Evolutionary conservation across 495 filamentous ascomycete genomes (phyloP), one percentile per base, ranked within the genome.

Genomic region (Evernia prunastri): DNA sequence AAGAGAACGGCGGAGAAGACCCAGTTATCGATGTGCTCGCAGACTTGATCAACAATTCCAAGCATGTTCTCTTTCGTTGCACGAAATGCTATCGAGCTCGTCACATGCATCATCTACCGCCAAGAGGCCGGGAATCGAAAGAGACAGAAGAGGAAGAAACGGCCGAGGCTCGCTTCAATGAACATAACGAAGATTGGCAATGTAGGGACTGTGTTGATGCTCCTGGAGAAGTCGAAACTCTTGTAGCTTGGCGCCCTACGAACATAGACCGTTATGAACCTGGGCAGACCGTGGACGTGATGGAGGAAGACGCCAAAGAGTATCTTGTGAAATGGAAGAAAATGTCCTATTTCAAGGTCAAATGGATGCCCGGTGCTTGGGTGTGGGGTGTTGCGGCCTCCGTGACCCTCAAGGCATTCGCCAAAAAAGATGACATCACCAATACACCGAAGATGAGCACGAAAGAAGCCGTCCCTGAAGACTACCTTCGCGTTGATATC

Each of bases 311-410:
- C 45, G 78, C 89, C 7, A 88, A 92, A 51, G 91, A 96, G 68
- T 97, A 97, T 67, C 81, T 99, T 1, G 77, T 97, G 68, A 97
- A 94, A 73, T 97, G 91, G 87, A 83, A 88, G 42, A 71, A 78
- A 0, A 81, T 84, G 59, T 96, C 92, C 0, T 93, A 96, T 66
- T 87, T 85, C 67, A 87, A 87, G 60, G 87, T 86, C 29, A 77
- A 74, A 4, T 99, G 95, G 95, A 85, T 90, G 81, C 86, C 89
- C 23, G 95, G 94, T 11, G 81, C 86, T 31, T 99, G 95, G 95
- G 81, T 92, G 18, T 91, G 83, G 81, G 92, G 92, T n/a, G 76
- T 87, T n/a, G 81, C 82, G 51, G 74, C 77, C 23, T 58, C 72
- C 8, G 31, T 69, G 2, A 95, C 89, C 87, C 82, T 90, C 10